These are phyloP conservation scores for Esteya vermicola DNA, from an alignment of 2,329 filamentous ascomycete species.

Conservation along the genomic window DNA sequence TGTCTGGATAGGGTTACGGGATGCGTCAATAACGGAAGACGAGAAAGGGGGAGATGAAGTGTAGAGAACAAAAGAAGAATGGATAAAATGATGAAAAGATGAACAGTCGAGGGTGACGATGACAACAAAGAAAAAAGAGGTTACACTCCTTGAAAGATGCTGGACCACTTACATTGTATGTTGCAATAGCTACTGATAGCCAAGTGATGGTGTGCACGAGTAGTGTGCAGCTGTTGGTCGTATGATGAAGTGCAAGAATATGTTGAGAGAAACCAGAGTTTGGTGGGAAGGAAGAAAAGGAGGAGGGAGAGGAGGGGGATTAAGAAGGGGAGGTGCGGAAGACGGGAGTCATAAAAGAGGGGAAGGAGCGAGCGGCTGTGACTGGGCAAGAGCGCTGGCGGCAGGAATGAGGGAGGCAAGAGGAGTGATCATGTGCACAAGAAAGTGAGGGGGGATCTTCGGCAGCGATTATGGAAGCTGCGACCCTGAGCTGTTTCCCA, in stretches of 20 bases:
- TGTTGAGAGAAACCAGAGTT: conserved; percentile 2
- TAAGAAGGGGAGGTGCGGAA: neutral
- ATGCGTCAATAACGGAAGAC: no score
- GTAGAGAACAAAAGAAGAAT: no score
- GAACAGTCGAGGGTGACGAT: no score
- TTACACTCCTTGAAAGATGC: no score
- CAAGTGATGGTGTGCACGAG: neutral
- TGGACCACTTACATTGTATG: neutral
- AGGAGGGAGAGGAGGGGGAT: neutral
- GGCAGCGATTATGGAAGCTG: neutral
- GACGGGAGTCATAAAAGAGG: conserved; percentile 5
- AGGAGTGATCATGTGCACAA: neutral
- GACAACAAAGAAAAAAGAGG: no score
- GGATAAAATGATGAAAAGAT: no score
- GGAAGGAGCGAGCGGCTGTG: conserved; percentile 2
- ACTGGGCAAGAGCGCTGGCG: no score
- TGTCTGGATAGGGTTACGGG: neutral
- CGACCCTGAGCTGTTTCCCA: neutral
- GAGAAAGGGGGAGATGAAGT: no score
- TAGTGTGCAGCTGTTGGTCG: conserved; percentile 1
- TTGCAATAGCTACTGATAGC: conserved; percentile 1
- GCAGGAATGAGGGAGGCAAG: neutral
- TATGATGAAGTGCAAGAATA: conserved; percentile 2
- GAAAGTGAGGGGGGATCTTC: conserved; percentile 1
- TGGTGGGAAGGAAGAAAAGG: neutral